Base-by-base conservation (phyloP, 2,329 filamentous ascomycete genomes). In the Trichophyton schoenleinii region DNA sequence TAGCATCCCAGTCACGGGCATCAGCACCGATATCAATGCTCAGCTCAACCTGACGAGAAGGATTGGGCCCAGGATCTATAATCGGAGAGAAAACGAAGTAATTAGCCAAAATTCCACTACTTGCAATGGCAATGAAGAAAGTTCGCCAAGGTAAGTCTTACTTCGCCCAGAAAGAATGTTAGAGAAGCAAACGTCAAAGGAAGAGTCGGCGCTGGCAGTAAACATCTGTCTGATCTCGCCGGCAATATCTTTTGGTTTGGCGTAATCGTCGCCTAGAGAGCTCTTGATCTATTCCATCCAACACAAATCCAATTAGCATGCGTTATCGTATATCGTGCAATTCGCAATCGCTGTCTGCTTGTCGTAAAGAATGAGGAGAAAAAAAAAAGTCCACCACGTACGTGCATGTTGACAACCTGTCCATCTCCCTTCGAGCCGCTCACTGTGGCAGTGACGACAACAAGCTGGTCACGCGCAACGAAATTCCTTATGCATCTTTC, bases 401-500 rank as follows among this genome's bases (percentile, higher is more conserved):
- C 92, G 77, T 95, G 87, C 82, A 99, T 94, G 75, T 97, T 95
- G 66, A 97, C 84, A 68, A 83, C 78, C 84, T 95, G 91, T 60
- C 94, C 94, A 79, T 99, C 94, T 62, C 91, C 92, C 77, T 87
- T 89, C 67, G 78, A 78, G n/a, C 94, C 94, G 72, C 87, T 84
- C 61, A 96, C 82, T 63, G 85, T 96, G 61, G 91, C 89, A 62
- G 92, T 97, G 60, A 99, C 92, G 38, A 97, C 92, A 48, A 99
- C 94, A 66, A 99, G 80, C 66, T 94, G 95, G 72, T 96, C 91
- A 76, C 85, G 88, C 64, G 84, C 83, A 67, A 96, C 91, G 75
- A 96, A 99, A 79, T 99, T 99, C 74, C 92, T 85, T 75, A 99
- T 88, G 79, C 94, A 99, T 78, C 92, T 84, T 78, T 92, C 88